phyloP scores from a whole-genome alignment of 2,329 filamentous ascomycete species.

The Arthrobotrys musiformis region DNA sequence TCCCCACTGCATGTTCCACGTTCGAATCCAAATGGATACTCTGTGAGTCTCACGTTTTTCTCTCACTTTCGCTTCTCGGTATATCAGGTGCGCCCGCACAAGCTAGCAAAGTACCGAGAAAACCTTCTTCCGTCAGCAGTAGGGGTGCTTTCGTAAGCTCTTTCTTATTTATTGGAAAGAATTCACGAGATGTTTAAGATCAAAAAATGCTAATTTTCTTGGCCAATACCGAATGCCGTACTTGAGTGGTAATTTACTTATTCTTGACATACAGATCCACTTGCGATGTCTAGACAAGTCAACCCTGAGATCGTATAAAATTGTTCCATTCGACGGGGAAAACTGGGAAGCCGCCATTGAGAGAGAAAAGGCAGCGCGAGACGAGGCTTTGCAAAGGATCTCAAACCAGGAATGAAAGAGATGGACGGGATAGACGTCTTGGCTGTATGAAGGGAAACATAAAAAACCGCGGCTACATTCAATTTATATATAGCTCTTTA shows the following conservation, averaged over 20 bases:
- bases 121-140: conserved; percentile 11
- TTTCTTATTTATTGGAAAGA: not conserved
- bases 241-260: conserved; percentile 21
- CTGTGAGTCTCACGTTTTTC: conserved; percentile 28
- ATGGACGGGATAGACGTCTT: conserved; percentile 14
- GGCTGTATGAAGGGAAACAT: conserved; percentile 33
- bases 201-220: conserved; percentile 26
- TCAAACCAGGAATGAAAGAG: conserved; percentile 43
- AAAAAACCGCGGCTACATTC: conserved; percentile 21
- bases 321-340: conserved; percentile 43
- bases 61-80: not conserved
- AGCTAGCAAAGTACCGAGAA: not conserved
- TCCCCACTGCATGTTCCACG: conserved; percentile 49
- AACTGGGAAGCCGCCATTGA: conserved; percentile 39
- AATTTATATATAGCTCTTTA: conserved; percentile 6
- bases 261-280: conserved; percentile 39
- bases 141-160: conserved; percentile 42
- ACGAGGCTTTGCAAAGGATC: conserved; percentile 26
- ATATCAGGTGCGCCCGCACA: too few species aligned
- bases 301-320: conserved; percentile 46
- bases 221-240: conserved; percentile 40
- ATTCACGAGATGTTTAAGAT: conserved; percentile 6
- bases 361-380: conserved; percentile 51
- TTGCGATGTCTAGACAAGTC: conserved; percentile 50
- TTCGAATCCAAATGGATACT: conserved; percentile 51